Evolutionary conservation across 129 eudicot species (phyloP).

Genomic region (Flaveria brownii): DNA sequence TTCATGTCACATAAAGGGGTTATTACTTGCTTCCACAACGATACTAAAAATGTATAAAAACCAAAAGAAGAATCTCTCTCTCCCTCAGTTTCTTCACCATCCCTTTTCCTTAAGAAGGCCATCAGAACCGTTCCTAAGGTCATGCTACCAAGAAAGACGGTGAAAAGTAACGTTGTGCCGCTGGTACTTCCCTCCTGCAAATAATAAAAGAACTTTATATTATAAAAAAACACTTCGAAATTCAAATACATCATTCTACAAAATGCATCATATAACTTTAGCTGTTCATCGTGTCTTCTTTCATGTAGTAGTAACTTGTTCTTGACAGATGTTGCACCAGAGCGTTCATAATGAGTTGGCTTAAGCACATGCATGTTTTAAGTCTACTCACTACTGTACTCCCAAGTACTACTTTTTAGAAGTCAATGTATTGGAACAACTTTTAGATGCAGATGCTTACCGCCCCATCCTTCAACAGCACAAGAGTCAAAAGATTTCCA

Average conservation of each 20-base stretch:
- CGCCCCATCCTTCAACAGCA: constrained; percentile 64
- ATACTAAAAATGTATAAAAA: constrained; percentile 43
- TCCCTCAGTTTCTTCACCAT: constrained; percentile 55
- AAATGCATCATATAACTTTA: constrained; percentile 12
- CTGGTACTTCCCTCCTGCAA: constrained; percentile 89
- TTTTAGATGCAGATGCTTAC: constrained; percentile 44
- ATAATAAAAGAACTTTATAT: background rate
- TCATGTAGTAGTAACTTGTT: background rate
- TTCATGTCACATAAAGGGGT: constrained; percentile 67
- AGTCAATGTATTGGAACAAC: background rate
- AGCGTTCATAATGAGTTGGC: constrained; percentile 4
- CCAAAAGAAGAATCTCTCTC: constrained; percentile 43
- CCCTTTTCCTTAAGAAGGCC: constrained; percentile 83
- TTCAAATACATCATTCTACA: constrained; percentile 3
- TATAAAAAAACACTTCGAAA: background rate
- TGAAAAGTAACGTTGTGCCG: constrained; percentile 76
- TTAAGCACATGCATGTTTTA: constrained; percentile 1
- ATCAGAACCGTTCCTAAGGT: constrained; percentile 80
- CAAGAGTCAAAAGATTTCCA: constrained; percentile 88
- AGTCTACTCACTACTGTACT: background rate
- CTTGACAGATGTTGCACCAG: background rate
- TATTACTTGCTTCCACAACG: constrained; percentile 55
- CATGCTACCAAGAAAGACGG: constrained; percentile 78
- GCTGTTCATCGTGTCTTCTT: background rate
- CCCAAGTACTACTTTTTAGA: background rate